A percentile compares a stretch with the other conserved stretches of the same genome.
Evolutionary conservation across 1,284 basidiomycete genomes (phyloP).

Genomic region (Laetiporus sulphureus): DNA sequence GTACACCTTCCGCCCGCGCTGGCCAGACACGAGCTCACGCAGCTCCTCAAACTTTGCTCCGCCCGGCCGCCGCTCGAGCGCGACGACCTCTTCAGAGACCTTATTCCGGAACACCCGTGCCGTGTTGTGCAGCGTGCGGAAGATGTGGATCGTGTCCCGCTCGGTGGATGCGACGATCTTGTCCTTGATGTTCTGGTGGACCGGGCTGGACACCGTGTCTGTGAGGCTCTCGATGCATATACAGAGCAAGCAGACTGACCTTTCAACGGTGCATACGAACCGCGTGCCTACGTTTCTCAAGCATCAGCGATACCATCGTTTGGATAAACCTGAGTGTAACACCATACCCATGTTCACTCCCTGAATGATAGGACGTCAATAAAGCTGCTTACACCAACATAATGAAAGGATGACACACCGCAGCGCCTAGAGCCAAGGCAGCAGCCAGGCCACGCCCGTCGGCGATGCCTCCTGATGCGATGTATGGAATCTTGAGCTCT

Average conservation of each 20-base stretch:
- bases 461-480: constrained; percentile 86
- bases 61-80: constrained; percentile 72
- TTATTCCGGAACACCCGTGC: constrained; percentile 87
- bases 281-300: too few relatives aligned
- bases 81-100: constrained; percentile 76
- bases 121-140: constrained; percentile 83
- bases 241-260: constrained; percentile 34
- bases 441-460: constrained; percentile 81
- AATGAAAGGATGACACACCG: constrained; percentile 40
- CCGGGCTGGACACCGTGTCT: constrained; percentile 46
- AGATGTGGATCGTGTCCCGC: constrained; percentile 83
- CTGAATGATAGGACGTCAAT: constrained; percentile 28
- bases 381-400: neutral
- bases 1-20: constrained; percentile 74
- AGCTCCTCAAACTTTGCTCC: constrained; percentile 89
- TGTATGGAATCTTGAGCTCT: constrained; percentile 80
- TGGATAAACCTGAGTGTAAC: neutral
- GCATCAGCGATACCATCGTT: too few relatives aligned
- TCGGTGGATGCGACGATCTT: constrained; percentile 83
- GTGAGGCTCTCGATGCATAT: neutral
- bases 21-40: constrained; percentile 77
- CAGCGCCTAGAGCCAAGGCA: constrained; percentile 78
- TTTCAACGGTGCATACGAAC: constrained; percentile 80
- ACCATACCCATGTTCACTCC: constrained; percentile 83
- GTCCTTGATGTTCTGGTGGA: constrained; percentile 88